A percentile compares a stretch with the other conserved stretches of the same genome.
Evolutionary conservation across 441 rosid genomes (phyloP).

Genomic region (Macaranga tanarius): DNA sequence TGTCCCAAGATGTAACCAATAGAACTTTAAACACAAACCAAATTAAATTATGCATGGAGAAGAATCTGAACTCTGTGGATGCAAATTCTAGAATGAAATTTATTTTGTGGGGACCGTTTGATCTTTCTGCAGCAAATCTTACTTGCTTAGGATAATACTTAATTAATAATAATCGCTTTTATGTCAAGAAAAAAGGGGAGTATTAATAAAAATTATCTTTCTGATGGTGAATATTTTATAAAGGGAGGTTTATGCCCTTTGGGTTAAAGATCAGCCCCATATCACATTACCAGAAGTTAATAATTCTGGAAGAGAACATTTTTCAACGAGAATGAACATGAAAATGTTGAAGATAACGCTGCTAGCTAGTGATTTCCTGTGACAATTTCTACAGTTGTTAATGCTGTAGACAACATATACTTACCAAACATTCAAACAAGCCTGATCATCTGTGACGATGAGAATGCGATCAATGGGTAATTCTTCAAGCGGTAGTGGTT

Average conservation of each 20-base stretch:
- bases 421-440: slow-evolving; percentile 12
- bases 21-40: too few species aligned
- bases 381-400: background rate
- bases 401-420: background rate
- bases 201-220: too few species aligned
- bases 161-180: background rate
- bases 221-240: too few species aligned
- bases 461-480: background rate
- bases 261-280: background rate
- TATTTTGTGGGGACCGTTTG: background rate
- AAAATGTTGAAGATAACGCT: background rate
- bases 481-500: background rate
- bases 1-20: too few species aligned
- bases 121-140: background rate
- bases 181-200: too few species aligned
- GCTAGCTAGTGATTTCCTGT: background rate
- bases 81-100: background rate
- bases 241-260: background rate
- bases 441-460: background rate
- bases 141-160: background rate
- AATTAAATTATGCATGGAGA: background rate
- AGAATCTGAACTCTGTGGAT: background rate
- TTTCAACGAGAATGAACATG: background rate
- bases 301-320: background rate
- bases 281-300: background rate